Evolutionary conservation across 139 green algal genomes (phyloP), one percentile per base, ranked within the genome.

Genomic region (Asterochloris sp.): DNA sequence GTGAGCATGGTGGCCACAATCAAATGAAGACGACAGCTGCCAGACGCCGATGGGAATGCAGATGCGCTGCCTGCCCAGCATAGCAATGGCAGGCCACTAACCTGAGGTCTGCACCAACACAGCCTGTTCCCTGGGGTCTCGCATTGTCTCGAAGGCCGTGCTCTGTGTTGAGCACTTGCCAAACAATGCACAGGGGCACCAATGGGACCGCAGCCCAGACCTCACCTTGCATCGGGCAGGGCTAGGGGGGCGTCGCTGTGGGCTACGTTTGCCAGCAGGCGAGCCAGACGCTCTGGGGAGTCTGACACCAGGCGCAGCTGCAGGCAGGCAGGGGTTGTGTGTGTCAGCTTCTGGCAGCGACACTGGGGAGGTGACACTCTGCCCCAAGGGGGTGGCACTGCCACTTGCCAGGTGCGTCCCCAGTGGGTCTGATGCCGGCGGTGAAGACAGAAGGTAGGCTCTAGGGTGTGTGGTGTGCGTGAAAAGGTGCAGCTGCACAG

Each of bases 301-400:
- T 81, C 77, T 21, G 62, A 74, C 38, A 81, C 69, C 9, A 81
- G 77, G 16, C 77, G 77, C 63, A 81, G 28, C 77, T 81, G 77
- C 63, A 81, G 0, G 23, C 60, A 54, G 15, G 9, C 14, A 76
- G 13, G 38, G 38, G 38, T 6, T 2, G 4, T 54, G 38, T 54
- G 38, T 54, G 38, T 54, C 38, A 54, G 38, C 38, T 54, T 54
- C 38, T 54, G 38, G 38, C 38, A 6, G 38, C 38, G 38, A 6
- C 38, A 54, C 38, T 6, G 6, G 38, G 38, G 38, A 6, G 38
- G 38, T 54, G n/a, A n/a, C n/a, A n/a, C 6, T 54, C 38, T 54
- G 29, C 26, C 38, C 62, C 38, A 29, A 60, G 23, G 8, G 27
- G 74, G 14, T 38, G 74, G 27, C 10, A 0, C 17, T 64, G 17